phyloP scores from a whole-genome alignment of 2,329 filamentous ascomycete genomes.

The Neopestalotiopsis sp. region DNA sequence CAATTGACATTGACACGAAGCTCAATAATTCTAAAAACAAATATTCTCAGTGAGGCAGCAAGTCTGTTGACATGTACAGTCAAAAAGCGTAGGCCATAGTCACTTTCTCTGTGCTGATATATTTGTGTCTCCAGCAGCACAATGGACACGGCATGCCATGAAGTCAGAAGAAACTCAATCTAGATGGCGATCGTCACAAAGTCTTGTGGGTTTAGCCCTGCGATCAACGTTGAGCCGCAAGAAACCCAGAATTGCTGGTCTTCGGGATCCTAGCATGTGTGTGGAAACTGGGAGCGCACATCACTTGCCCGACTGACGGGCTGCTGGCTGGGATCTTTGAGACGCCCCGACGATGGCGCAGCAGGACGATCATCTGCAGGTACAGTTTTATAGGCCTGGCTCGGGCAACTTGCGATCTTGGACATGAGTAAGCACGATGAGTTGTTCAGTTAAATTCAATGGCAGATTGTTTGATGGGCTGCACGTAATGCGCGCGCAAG shows the following conservation, averaged over 20 bases:
- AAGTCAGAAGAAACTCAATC: slow-evolving; percentile 7
- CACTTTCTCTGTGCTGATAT: no score
- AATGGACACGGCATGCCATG: neutral
- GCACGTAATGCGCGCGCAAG: no score
- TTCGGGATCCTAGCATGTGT: neutral
- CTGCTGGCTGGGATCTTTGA: neutral
- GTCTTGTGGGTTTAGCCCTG: neutral
- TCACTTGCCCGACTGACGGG: neutral
- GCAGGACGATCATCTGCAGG: neutral
- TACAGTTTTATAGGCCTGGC: neutral
- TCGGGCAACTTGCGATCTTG: no score
- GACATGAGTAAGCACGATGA: no score
- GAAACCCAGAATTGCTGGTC: neutral
- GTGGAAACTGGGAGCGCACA: neutral
- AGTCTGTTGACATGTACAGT: no score
- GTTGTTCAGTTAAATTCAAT: no score
- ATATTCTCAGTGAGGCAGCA: no score
- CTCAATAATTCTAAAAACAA: no score
- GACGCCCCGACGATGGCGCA: neutral
- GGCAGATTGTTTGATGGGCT: no score
- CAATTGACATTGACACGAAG: no score
- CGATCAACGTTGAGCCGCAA: slow-evolving; percentile 9
- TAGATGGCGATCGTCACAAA: neutral
- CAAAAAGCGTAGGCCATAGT: no score
- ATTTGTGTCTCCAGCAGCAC: no score